Conservation (phyloP, 805 yeast genomes). For the Metschnikowia santaceciliae region DNA sequence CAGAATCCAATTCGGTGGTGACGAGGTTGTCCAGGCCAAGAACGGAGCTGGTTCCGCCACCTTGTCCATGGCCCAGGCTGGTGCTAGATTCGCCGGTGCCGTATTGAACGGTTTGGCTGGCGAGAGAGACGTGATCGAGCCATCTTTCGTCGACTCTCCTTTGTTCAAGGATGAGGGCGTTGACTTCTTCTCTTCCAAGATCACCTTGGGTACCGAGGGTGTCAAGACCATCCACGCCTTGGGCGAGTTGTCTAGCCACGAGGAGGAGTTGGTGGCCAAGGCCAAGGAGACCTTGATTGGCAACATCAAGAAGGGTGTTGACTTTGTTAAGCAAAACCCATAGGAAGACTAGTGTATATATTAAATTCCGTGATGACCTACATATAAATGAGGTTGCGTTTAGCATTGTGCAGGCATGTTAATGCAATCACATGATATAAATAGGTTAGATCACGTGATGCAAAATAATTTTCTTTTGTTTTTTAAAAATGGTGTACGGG, state of each 20-base stretch:
- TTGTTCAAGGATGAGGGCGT: conserved; percentile 84
- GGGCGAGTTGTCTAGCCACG: conserved; percentile 70
- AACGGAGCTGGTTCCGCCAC: conserved; percentile 94
- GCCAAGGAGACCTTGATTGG: conserved; percentile 87
- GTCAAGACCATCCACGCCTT: conserved; percentile 74
- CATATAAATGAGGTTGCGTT: no score
- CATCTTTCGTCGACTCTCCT: conserved; percentile 76
- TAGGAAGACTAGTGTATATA: conserved; percentile 21
- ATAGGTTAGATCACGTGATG: no score
- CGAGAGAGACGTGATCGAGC: conserved; percentile 60
- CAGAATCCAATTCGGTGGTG: conserved; percentile 96
- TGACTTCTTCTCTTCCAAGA: conserved; percentile 93
- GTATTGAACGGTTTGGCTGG: conserved; percentile 63
- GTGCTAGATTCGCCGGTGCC: conserved; percentile 68
- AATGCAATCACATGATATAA: no score
- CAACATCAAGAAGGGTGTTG: conserved; percentile 92
- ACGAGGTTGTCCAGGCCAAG: conserved; percentile 91
- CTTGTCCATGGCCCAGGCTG: conserved; percentile 90
- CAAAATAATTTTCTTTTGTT: no score
- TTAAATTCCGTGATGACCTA: neutral
- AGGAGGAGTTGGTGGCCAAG: conserved; percentile 74
- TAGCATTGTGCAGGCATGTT: neutral
- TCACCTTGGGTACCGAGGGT: conserved; percentile 91
- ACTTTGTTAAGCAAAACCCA: conserved; percentile 74
- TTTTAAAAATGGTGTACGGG: neutral